Base-by-base conservation (phyloP, 306 rosid genomes). In the Corylus avellana region DNA sequence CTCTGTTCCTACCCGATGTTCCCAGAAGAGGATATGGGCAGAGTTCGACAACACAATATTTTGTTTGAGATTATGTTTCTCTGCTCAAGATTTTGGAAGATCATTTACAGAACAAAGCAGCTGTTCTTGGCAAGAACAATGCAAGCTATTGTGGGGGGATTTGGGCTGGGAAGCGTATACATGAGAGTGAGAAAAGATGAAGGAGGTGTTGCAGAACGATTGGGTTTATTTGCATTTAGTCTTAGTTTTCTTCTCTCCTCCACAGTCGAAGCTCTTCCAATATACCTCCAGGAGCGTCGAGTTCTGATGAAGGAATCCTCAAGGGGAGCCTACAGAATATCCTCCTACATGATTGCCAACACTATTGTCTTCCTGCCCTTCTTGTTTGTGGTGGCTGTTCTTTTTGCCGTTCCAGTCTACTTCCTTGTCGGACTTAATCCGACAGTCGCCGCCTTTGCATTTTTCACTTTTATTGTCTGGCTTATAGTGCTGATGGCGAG, bases 391-490 rank as follows among this genome's bases (percentile, higher is more conserved):
- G 97, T 94, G 2, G 90, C 97, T 4, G 2, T 89, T 53, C 91
- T 92, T 46, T 94, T 92, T 54, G 63, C 97, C 1, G 80, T 83
- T 50, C 97, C 98, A 4, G 87, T 94, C 14, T 94, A 94, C 77
- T 94, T 97, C 95, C 37, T 94, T 46, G 98, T 89, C 3, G 98
- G 97, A 32, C 91, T 94, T 62, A 94, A 92, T n/a, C 97, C 97
- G 27, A 84, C 97, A 4, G 14, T 82, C 14, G 17, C 72, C 1
- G 93, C 97, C 39, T 94, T 94, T 77, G 53, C 84, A 4, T 94
- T 91, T 82, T 94, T 94, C 89, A 74, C 85, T 25, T 85, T 92
- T 32, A 88, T 94, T 25, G 97, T 94, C 49, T 94, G 98, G 98
- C 91, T 92, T 64, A 92, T 92, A 44, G 90, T 94, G 53, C 75